Evolutionary conservation across 495 filamentous ascomycete genomes (phyloP).

Genomic region (Acidomyces sp.): DNA sequence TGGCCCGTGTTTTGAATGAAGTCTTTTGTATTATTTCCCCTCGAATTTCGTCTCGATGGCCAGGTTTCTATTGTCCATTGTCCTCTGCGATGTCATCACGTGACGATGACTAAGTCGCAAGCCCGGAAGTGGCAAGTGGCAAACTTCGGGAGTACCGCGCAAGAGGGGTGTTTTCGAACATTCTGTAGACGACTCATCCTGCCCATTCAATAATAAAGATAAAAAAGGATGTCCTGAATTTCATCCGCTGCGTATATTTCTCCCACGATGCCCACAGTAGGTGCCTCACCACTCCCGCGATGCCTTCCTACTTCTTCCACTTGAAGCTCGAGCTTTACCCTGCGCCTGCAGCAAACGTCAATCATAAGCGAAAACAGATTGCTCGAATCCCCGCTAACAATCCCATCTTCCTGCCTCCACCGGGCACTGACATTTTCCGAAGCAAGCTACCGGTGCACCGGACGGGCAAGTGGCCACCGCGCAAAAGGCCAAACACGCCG

Average conservation of each 20-base stretch:
- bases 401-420: slow-evolving; percentile 30
- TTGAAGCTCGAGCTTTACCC: slow-evolving; percentile 72
- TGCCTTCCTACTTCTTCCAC: slow-evolving; percentile 89
- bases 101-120: neutral
- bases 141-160: no score
- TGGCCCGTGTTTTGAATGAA: slow-evolving; percentile 1
- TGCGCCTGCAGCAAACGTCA: slow-evolving; percentile 28
- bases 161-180: no score
- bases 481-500: slow-evolving; percentile 8
- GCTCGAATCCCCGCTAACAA: no score
- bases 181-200: no score
- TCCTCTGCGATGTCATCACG: neutral
- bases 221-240: no score
- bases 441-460: slow-evolving; percentile 31
- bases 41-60: no score
- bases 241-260: no score
- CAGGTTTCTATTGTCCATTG: no score
- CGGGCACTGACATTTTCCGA: slow-evolving; percentile 37
- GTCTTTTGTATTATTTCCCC: neutral
- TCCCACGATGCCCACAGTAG: slow-evolving; percentile 15
- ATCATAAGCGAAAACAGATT: slow-evolving; percentile 8
- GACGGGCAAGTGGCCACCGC: slow-evolving; percentile 20
- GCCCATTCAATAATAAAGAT: no score
- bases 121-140: no score
- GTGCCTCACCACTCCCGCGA: slow-evolving; percentile 22